Evolutionary conservation across 2,329 filamentous ascomycete species (phyloP).

Genomic region (Colletotrichum sp.): DNA sequence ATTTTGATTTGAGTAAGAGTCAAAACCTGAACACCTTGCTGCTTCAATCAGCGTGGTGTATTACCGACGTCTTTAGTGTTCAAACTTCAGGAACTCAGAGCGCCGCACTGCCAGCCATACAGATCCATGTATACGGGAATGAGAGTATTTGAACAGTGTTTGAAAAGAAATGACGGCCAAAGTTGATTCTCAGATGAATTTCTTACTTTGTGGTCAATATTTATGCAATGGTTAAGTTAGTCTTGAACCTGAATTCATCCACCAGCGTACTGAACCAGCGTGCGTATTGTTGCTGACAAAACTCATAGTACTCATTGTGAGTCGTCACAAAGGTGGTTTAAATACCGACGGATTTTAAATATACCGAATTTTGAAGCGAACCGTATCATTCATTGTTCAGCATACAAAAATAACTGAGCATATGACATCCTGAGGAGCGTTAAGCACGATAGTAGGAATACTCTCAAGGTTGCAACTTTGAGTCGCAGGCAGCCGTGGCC

Average conservation of each 20-base stretch:
- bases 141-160: background rate
- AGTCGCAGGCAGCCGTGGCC: background rate
- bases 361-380: background rate
- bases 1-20: background rate
- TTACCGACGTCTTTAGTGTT: background rate
- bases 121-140: background rate
- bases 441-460: background rate
- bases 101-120: background rate
- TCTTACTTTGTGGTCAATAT: background rate
- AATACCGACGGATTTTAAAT: background rate
- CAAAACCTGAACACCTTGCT: background rate
- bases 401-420: background rate
- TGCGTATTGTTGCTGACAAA: background rate
- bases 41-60: background rate
- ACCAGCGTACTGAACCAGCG: background rate
- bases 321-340: background rate
- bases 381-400: background rate
- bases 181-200: background rate
- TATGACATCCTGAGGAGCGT: background rate
- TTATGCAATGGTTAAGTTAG: background rate
- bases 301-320: background rate
- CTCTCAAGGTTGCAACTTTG: background rate
- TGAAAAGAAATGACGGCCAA: background rate
- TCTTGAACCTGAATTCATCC: background rate
- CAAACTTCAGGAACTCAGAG: background rate